phyloP scores from a whole-genome alignment of 2,329 filamentous ascomycete genomes.

The Ophiostoma populinum region DNA sequence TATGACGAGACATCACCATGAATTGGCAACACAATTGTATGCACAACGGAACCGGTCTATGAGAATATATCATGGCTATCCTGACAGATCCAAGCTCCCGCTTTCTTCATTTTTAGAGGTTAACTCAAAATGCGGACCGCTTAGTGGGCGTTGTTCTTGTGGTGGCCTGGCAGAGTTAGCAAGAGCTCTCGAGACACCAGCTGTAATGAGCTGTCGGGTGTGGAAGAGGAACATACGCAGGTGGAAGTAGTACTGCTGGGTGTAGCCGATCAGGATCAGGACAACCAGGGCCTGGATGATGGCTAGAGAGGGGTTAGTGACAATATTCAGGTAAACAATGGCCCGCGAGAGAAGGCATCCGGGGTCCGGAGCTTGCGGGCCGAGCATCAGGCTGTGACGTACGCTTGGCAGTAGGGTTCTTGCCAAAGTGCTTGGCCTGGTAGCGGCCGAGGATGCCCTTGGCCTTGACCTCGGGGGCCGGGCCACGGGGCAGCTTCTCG shows the following conservation, averaged over 20 bases:
- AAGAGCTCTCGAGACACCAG: background rate
- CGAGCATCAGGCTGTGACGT: constrained; percentile 29
- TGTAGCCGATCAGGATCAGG: constrained; percentile 72
- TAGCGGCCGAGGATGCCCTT: constrained; percentile 77
- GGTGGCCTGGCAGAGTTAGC: constrained; percentile 55
- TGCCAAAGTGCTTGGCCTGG: constrained; percentile 78
- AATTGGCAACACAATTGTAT: constrained; percentile 24
- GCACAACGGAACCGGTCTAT: constrained; percentile 13
- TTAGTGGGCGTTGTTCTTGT: constrained; percentile 99
- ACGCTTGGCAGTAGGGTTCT: constrained; percentile 82
- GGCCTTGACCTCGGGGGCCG: constrained; percentile 67
- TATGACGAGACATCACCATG: constrained; percentile 19
- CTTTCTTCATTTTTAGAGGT: background rate
- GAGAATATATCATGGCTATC: constrained; percentile 2
- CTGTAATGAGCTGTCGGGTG: no score
- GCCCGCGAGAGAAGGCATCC: background rate
- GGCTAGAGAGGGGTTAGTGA: constrained; percentile 36
- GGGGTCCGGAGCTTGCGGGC: background rate
- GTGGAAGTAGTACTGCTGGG: constrained; percentile 99
- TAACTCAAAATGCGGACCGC: constrained; percentile 6
- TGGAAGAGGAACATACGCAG: constrained; percentile 51
- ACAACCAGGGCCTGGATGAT: constrained; percentile 71
- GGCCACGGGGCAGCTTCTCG: constrained; percentile 88
- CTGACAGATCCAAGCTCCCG: constrained; percentile 2
- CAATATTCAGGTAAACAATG: background rate